Percentiles rank a stretch among this genome's conserved stretches.
Conservation (phyloP, 2,329 filamentous ascomycete species). For the Dactylellina haptotyla region DNA sequence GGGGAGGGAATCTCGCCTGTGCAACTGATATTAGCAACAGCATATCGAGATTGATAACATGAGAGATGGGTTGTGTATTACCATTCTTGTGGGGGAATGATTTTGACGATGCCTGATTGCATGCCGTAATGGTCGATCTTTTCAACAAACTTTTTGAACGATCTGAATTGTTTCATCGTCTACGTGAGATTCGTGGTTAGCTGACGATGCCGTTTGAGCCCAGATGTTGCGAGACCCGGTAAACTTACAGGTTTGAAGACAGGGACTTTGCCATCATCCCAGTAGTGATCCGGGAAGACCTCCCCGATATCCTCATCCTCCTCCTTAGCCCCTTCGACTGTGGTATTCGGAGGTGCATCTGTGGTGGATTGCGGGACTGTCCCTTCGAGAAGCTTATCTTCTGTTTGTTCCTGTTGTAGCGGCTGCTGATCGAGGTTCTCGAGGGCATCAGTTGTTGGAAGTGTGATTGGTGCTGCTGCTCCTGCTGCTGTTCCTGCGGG, state of each 20-base stretch:
- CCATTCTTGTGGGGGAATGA: conserved; percentile 94
- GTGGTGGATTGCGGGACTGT: background rate
- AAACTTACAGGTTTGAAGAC: conserved; percentile 86
- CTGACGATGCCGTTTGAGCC: background rate
- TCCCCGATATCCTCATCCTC: conserved; percentile 76
- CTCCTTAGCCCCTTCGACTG: conserved; percentile 56
- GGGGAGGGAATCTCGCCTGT: conserved; percentile 75
- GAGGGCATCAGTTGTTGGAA: too few species aligned
- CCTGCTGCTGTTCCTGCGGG: background rate
- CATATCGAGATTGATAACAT: background rate
- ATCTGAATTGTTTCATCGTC: conserved; percentile 91
- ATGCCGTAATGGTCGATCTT: conserved; percentile 95
- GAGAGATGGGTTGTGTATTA: conserved; percentile 65
- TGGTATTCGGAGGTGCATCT: background rate
- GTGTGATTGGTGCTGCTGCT: too few species aligned
- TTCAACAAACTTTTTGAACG: conserved; percentile 90
- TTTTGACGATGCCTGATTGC: conserved; percentile 96
- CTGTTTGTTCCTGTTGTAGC: background rate
- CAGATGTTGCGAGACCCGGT: conserved; percentile 11
- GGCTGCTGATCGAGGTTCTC: too few species aligned
- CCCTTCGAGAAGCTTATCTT: background rate
- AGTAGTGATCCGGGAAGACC: conserved; percentile 86
- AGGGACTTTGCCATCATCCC: conserved; percentile 81
- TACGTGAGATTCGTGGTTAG: conserved; percentile 58
- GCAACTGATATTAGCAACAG: conserved; percentile 48